Evolutionary conservation across 1,139 yeast species (phyloP), one percentile per base, ranked within the genome.

Genomic region (Taiozyma sp.): DNA sequence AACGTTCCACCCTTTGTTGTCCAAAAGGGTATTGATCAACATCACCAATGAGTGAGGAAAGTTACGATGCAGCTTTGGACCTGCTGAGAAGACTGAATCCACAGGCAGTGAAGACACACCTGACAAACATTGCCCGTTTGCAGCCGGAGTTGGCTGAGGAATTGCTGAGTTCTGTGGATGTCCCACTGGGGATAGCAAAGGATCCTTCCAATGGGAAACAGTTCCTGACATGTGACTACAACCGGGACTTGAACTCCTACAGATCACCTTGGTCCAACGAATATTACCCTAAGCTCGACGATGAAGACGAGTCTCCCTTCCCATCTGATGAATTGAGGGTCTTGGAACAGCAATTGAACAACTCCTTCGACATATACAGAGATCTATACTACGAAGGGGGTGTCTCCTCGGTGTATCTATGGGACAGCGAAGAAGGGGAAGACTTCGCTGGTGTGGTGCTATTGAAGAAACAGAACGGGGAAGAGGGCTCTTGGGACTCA

Each of bases 351-450:
- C 76, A 83, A 58, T 93, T 96, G 56, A 93, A 93, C 67, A 95
- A 89, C 56, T 86, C 97, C 10, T 89, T 93, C 67, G 98, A 91
- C 63, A 79, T 93, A 42, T 93, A 93, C 70, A 77, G 97, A 56
- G 99, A 93, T 65, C 72, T 93, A 61, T 93, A 93, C 72, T 93
- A 90, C 67, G 98, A 91, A 67, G 97, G 98, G 39, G 95, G 96
- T 21, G 76, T 86, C 44, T 85, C 95, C 2, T 84, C 93, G 51
- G 96, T 86, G n/a, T 93, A 93, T 65, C 73, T 93, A 47, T 93
- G 99, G 99, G 96, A 88, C 61, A 78, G 82, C 35, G 88, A 81
- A 43, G 75, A 71, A 35, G 81, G 74, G 42, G 76, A 71, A 9
- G 74, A 69, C 22, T 89, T 93, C 73, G 97, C 97, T 2, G 99